A percentile compares a stretch with the other conserved stretches of the same genome.
phyloP scores from a whole-genome alignment of 2,329 filamentous ascomycete species.

The Colletotrichum tabaci region DNA sequence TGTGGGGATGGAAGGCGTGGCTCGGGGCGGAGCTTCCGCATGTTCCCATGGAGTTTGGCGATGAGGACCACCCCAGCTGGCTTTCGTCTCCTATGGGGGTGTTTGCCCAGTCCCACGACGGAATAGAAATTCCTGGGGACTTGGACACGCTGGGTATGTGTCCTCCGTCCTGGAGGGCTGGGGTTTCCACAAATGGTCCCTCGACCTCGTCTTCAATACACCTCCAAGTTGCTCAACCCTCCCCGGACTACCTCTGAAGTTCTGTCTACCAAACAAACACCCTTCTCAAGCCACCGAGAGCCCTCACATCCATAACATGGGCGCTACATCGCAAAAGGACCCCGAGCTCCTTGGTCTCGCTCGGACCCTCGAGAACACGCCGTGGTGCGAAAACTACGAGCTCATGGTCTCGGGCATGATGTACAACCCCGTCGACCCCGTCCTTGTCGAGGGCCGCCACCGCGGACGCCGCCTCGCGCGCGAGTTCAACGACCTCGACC shows the following conservation, averaged over 20 bases:
- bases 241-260: too few species aligned
- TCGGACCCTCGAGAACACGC: conserved; percentile 12
- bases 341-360: conserved; percentile 22
- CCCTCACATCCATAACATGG: too few species aligned
- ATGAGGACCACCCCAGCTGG: not conserved
- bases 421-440: conserved; percentile 62
- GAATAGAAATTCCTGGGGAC: too few species aligned
- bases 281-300: too few species aligned
- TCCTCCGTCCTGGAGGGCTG: too few species aligned
- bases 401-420: conserved; percentile 40
- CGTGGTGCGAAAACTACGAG: conserved; percentile 37
- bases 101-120: too few species aligned
- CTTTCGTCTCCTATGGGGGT: too few species aligned
- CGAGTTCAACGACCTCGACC: conserved; percentile 66
- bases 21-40: conserved; percentile 19
- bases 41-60: not conserved
- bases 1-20: too few species aligned
- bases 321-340: conserved; percentile 17
- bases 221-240: too few species aligned
- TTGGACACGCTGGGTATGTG: too few species aligned
- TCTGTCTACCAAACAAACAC: not conserved
- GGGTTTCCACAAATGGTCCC: too few species aligned
- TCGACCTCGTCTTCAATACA: too few species aligned
- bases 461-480: conserved; percentile 64
- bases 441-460: conserved; percentile 62